phyloP scores from a whole-genome alignment of 352 stramenopile species.

The Globisporangium parvum region DNA sequence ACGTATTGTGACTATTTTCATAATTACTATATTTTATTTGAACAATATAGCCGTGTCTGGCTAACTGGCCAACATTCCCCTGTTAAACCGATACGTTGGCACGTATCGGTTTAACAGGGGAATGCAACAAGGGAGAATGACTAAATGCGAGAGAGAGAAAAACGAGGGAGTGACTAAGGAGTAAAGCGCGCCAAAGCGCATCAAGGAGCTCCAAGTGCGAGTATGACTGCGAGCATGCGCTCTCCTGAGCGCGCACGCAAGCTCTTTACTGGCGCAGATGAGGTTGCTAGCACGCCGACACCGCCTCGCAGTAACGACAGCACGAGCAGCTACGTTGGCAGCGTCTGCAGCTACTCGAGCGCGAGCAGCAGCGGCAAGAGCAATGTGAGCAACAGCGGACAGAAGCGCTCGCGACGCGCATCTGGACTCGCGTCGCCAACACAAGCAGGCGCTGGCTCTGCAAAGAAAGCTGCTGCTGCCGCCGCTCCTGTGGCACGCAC shows the following conservation, averaged over 20 bases:
- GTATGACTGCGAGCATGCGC: constrained; percentile 5
- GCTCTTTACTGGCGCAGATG: constrained; percentile 4
- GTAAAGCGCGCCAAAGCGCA: no score
- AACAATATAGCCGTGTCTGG: no score
- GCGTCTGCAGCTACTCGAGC: constrained; percentile 6
- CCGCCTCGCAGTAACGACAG: not conserved
- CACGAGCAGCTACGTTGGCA: constrained; percentile 6
- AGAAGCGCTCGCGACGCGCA: constrained; percentile 10
- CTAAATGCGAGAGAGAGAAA: no score
- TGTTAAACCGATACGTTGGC: no score
- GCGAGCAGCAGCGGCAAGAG: constrained; percentile 8
- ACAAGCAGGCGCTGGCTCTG: not conserved
- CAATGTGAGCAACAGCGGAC: constrained; percentile 5
- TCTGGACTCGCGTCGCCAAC: constrained; percentile 1
- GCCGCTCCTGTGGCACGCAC: not conserved
- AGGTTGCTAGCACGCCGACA: not conserved
- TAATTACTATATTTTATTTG: no score
- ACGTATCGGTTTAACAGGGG: no score
- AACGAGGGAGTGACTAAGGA: no score
- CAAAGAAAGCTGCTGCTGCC: constrained; percentile 3
- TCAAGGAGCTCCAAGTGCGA: not conserved
- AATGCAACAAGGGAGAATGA: no score
- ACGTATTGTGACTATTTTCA: no score
- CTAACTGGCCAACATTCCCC: no score
- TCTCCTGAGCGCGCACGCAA: constrained; percentile 11